phyloP scores from a whole-genome alignment of 2,329 filamentous ascomycete genomes.

The Scorias spongiosa region DNA sequence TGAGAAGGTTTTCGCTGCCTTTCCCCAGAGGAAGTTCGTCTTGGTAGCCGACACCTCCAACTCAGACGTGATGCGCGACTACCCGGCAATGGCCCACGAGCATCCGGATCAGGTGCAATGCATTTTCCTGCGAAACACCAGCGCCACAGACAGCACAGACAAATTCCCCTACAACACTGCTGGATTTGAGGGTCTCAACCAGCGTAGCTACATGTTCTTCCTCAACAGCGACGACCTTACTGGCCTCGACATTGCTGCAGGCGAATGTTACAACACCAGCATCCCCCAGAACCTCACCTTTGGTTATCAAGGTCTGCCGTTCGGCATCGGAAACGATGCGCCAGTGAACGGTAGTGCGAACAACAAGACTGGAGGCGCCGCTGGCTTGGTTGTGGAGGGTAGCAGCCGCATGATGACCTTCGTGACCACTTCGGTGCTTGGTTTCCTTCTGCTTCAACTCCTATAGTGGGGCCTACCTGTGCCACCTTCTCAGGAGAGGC shows the following conservation, averaged over 20 bases:
- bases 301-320: slow-evolving; percentile 38
- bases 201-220: slow-evolving; percentile 68
- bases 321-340: slow-evolving; percentile 7
- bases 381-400: neutral
- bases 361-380: neutral
- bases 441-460: neutral
- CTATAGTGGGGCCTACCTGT: neutral
- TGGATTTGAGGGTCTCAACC: slow-evolving; percentile 52
- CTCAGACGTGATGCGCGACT: slow-evolving; percentile 55
- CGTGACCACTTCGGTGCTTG: neutral
- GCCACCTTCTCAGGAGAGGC: too few species aligned
- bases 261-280: slow-evolving; percentile 50
- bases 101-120: slow-evolving; percentile 61
- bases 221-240: slow-evolving; percentile 52
- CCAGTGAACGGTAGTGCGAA: slow-evolving; percentile 4
- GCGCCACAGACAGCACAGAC: slow-evolving; percentile 49
- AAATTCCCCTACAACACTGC: slow-evolving; percentile 62
- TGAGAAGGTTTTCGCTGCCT: slow-evolving; percentile 58
- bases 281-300: slow-evolving; percentile 61
- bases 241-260: slow-evolving; percentile 49
- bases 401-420: neutral
- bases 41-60: slow-evolving; percentile 65
- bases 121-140: slow-evolving; percentile 63
- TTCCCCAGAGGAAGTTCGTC: slow-evolving; percentile 59
- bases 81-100: slow-evolving; percentile 43